Conservation (phyloP, 805 yeast genomes). For the Teunomyces gatunensis region DNA sequence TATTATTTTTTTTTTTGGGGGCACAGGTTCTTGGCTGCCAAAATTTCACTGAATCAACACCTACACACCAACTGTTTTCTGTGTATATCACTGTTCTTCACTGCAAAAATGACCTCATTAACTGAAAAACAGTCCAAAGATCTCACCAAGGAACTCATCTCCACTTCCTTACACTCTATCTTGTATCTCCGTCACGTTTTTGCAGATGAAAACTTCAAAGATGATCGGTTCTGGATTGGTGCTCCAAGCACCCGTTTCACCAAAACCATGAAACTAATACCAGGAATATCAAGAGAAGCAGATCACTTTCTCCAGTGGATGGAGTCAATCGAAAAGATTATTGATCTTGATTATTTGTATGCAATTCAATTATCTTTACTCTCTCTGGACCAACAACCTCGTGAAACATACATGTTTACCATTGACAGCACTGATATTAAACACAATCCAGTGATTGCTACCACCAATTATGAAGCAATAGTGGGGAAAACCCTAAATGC, state of each 20-base stretch:
- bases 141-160: neutral
- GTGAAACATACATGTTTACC: conserved; percentile 52
- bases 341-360: conserved; percentile 40
- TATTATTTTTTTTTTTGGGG: neutral
- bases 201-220: neutral
- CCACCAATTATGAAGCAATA: neutral
- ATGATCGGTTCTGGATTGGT: neutral
- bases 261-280: conserved; percentile 46
- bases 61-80: neutral
- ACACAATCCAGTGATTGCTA: neutral
- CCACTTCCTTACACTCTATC: neutral
- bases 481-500: neutral
- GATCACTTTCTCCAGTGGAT: conserved; percentile 55
- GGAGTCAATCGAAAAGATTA: conserved; percentile 44
- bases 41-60: neutral
- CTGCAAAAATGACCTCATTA: neutral
- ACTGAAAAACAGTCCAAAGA: neutral
- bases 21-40: conserved; percentile 1
- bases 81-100: too few species aligned
- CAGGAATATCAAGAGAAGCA: conserved; percentile 46
- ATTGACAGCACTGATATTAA: conserved; percentile 35
- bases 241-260: neutral
- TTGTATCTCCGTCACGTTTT: conserved; percentile 5
- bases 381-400: conserved; percentile 28
- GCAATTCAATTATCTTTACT: conserved; percentile 39